A percentile compares a stretch with the other conserved stretches of the same genome.
Conservation (phyloP, 768 basidiomycete genomes). For the Infundibulicybe gibba region DNA sequence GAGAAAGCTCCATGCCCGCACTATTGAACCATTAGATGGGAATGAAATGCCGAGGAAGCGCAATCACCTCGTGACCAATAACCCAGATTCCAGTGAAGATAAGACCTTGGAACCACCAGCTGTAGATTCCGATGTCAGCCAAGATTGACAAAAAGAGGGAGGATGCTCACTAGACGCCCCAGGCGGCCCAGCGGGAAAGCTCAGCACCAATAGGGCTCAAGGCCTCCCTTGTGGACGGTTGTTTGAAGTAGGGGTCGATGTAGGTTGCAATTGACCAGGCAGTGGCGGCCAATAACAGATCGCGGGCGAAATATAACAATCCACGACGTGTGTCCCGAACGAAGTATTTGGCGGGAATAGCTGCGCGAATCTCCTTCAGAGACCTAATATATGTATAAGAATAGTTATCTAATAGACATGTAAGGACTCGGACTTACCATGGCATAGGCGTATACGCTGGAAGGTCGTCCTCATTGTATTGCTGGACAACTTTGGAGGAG, state of each 20-base stretch:
- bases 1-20: constrained; percentile 59
- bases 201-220: constrained; percentile 33
- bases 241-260: constrained; percentile 39
- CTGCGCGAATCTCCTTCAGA: constrained; percentile 45
- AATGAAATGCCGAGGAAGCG: background rate
- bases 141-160: background rate
- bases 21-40: constrained; percentile 17
- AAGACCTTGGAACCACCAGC: constrained; percentile 61
- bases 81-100: constrained; percentile 58
- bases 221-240: constrained; percentile 11
- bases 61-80: constrained; percentile 49
- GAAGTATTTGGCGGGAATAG: constrained; percentile 44
- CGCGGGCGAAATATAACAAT: constrained; percentile 40
- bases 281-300: constrained; percentile 36
- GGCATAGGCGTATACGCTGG: constrained; percentile 45
- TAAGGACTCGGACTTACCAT: constrained; percentile 26
- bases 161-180: constrained; percentile 40
- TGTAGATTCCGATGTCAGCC: constrained; percentile 11
- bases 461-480: constrained; percentile 35
- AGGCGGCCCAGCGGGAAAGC: constrained; percentile 34
- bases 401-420: background rate
- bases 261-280: constrained; percentile 39
- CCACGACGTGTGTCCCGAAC: constrained; percentile 37
- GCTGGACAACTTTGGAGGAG: constrained; percentile 2
- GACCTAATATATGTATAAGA: constrained; percentile 24